Conservation (phyloP, 345 rosid genomes). For the Combretum micranthum region DNA sequence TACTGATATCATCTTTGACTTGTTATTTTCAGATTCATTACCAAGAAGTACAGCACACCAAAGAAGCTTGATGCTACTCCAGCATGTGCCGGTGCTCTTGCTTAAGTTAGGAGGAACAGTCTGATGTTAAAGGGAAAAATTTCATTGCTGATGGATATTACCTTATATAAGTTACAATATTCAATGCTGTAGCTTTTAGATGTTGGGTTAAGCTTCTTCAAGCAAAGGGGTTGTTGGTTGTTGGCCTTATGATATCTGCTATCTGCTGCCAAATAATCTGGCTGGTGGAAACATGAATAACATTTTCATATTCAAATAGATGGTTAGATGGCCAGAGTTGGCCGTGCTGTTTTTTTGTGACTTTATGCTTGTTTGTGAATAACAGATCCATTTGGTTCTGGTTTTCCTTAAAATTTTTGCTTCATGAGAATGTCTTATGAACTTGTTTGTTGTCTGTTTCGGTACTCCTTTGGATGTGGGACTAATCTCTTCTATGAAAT, state of each 20-base stretch:
- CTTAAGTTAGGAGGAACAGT: slow-evolving; percentile 10
- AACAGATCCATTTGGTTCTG: not conserved
- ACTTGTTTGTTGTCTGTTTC: too few relatives aligned
- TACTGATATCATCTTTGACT: not conserved
- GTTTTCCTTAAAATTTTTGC: not conserved
- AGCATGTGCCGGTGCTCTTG: slow-evolving; percentile 28
- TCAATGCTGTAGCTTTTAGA: slow-evolving; percentile 2
- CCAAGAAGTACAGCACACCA: slow-evolving; percentile 43
- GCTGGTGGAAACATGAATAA: slow-evolving; percentile 6
- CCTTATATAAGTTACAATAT: not conserved
- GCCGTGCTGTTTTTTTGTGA: not conserved
- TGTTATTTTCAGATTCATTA: slow-evolving; percentile 29
- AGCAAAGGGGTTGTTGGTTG: not conserved
- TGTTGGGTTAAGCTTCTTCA: slow-evolving; percentile 1
- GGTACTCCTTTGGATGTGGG: too few relatives aligned
- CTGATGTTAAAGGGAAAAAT: not conserved
- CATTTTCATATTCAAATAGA: not conserved
- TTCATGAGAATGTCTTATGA: too few relatives aligned
- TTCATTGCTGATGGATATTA: not conserved
- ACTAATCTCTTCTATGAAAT: too few relatives aligned
- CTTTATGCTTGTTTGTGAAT: not conserved
- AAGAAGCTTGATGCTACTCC: slow-evolving; percentile 24
- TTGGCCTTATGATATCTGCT: slow-evolving; percentile 4
- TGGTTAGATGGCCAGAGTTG: not conserved
- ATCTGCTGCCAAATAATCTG: slow-evolving; percentile 3